Base-by-base conservation (phyloP, 768 basidiomycete genomes). In the Sporobolomyces roseus region DNA sequence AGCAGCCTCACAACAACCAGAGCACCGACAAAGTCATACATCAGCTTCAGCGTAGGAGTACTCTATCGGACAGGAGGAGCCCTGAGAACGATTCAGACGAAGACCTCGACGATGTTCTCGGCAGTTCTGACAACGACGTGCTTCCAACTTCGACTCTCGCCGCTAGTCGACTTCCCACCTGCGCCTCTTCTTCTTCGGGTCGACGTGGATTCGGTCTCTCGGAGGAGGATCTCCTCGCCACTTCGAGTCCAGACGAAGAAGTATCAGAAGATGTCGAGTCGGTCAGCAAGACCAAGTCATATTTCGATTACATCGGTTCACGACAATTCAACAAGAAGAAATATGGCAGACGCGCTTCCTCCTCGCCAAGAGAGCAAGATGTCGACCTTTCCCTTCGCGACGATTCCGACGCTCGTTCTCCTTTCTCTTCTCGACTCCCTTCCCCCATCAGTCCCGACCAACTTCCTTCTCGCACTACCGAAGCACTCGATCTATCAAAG, bases 401-500 rank as follows among this genome's bases (percentile, higher is more conserved):
- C 35, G 54, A 36, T 29, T 2, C 29, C 27, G 33, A 41, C 16
- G 25, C 30, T 27, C 25, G 35, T 25, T 43, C 27, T 17, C 17
- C 25, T 6, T 25, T 33, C 46, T 48, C 58, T 50, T 43, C 45
- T 1, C 53, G 66, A 4, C 66, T 58, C 2, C 61, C 61, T 1
- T 68, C 66, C n/a, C 66, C 66, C 3, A 19, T 62, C 66, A 68
- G 66, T 52, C 66, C 66, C 9, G 66, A 62, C 23, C 25, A 25
- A 16, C 17, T 23, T 45, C 45, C 6, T 43, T 25, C 58, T 19
- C 8, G 25, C 43, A 43, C 38, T 25, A 32, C 58, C n/a, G 58
- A 9, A 4, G 58, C 45, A 12, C 41, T 60, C 43, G 59, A 60
- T n/a, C n/a, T 51, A n/a, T n/a, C 53, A 29, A 54, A 6, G 7